Evolutionary conservation across 2,329 filamentous ascomycete species (phyloP), one percentile per base, ranked within the genome.

Genomic region (Fusarium circinatum): DNA sequence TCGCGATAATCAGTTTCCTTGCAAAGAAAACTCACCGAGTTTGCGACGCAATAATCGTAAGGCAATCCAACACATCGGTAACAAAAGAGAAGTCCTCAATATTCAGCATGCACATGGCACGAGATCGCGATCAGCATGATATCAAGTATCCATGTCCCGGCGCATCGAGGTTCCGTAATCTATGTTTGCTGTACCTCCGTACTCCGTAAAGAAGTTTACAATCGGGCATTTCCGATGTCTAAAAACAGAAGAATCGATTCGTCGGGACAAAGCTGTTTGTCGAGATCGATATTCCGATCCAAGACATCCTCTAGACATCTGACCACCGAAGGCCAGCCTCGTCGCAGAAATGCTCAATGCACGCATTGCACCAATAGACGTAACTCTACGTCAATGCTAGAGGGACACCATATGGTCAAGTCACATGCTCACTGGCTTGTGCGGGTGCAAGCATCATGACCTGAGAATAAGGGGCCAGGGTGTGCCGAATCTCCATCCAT

Each of bases 371-470:
- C 68, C 64, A 68, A 72, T 60, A 55, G 56, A 70, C 56, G 52
- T 42, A 73, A 75, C 58, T 68, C 30, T 69, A 38, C 48, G 47
- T 47, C 42, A 30, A 55, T 57, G 47, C 41, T 67, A 55, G 39
- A 52, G 58, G 30, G 71, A 70, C 68, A 60, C 65, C 67, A 34
- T 47, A 49, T 39, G 62, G 41, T 28, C 55, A 65, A 48, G 73
- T 78, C 76, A 78, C 76, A 78, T 78, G 76, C 41, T 74, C 65
- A 15, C 20, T 55, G 67, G 71, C 71, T 69, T 70, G 76, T 75
- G 76, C 75, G 76, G 76, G 67, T 69, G 69, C 68, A 77, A 60
- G 74, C 68, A 76, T 63, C 55, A 52, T 49, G 32, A 7, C 55
- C 18, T 58, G 45, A 59, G 22, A 51, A 54, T 68, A 65, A 54